phyloP scores from a whole-genome alignment of 805 yeast genomes.

The Ogataea henricii region DNA sequence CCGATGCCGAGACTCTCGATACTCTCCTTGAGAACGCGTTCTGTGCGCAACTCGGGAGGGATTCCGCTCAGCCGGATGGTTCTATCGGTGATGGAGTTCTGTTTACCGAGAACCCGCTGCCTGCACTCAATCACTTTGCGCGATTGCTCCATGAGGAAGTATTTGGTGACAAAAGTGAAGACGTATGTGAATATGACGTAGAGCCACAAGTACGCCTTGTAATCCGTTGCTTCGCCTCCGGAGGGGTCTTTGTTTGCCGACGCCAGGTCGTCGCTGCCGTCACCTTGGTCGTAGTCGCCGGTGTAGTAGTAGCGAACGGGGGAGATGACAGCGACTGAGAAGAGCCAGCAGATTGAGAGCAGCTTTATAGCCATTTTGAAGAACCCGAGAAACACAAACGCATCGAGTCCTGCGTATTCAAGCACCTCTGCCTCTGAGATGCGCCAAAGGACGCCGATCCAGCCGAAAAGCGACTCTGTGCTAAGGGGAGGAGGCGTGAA shows the following conservation, averaged over 20 bases:
- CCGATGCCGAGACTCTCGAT: slow-evolving; percentile 81
- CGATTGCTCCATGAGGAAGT: slow-evolving; percentile 67
- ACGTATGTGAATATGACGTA: slow-evolving; percentile 85
- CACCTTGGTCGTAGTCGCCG: slow-evolving; percentile 71
- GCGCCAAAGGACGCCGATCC: slow-evolving; percentile 69
- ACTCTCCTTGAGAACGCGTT: slow-evolving; percentile 67
- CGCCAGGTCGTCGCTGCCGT: slow-evolving; percentile 34
- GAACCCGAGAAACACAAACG: slow-evolving; percentile 86
- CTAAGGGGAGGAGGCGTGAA: slow-evolving; percentile 62
- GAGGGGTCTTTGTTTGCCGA: neutral
- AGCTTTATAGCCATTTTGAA: slow-evolving; percentile 85
- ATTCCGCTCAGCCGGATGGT: slow-evolving; percentile 88
- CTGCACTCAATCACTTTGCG: slow-evolving; percentile 72
- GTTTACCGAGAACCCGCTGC: slow-evolving; percentile 80
- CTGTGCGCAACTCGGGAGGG: slow-evolving; percentile 77
- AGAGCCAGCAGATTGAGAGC: slow-evolving; percentile 60
- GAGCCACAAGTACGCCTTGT: slow-evolving; percentile 72
- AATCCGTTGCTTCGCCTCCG: slow-evolving; percentile 35
- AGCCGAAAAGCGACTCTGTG: slow-evolving; percentile 63
- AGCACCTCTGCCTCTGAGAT: slow-evolving; percentile 76
- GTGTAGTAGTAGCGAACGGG: slow-evolving; percentile 85
- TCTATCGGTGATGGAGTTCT: slow-evolving; percentile 87
- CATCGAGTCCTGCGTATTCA: slow-evolving; percentile 92
- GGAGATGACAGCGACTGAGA: slow-evolving; percentile 74
- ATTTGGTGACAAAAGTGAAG: slow-evolving; percentile 70